A percentile compares a stretch with the other conserved stretches of the same genome.
These are phyloP conservation scores for Gloeopeniophorella convolvens DNA, from an alignment of 768 basidiomycete genomes.

Conservation along the genomic window DNA sequence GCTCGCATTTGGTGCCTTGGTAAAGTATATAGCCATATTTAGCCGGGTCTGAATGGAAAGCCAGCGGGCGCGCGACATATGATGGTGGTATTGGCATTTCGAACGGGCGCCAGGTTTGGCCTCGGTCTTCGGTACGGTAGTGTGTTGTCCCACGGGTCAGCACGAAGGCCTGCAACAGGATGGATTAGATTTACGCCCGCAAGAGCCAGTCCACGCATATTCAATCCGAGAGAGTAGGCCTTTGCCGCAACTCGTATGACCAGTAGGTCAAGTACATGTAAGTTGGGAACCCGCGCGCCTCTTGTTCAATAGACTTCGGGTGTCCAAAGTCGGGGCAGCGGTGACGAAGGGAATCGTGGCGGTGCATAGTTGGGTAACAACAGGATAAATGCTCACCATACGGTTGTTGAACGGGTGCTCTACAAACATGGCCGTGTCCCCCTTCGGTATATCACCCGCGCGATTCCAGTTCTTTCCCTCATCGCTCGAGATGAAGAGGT, in stretches of 20 bases:
- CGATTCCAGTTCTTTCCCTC: constrained; percentile 73
- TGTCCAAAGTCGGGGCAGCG: background rate
- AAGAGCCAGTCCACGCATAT: too few relatives aligned
- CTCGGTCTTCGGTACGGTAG: constrained; percentile 84
- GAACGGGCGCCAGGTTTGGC: constrained; percentile 83
- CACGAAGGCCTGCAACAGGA: constrained; percentile 66
- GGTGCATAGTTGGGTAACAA: background rate
- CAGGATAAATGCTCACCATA: background rate
- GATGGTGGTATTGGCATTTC: constrained; percentile 57
- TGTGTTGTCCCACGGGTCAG: constrained; percentile 70
- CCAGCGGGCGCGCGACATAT: constrained; percentile 55
- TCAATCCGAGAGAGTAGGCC: too few relatives aligned
- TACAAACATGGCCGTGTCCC: constrained; percentile 64
- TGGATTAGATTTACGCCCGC: too few relatives aligned
- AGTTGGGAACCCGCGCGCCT: too few relatives aligned
- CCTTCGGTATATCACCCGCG: constrained; percentile 46
- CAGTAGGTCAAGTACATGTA: too few relatives aligned
- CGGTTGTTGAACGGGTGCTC: constrained; percentile 82
- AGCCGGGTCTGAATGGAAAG: constrained; percentile 76
- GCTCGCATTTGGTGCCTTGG: constrained; percentile 64
- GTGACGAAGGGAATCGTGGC: background rate
- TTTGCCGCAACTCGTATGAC: too few relatives aligned
- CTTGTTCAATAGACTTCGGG: too few relatives aligned
- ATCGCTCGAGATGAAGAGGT: constrained; percentile 73
- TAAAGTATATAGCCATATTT: constrained; percentile 74